Base-by-base conservation (phyloP, 306 rosid species). In the Sindora glabra region DNA sequence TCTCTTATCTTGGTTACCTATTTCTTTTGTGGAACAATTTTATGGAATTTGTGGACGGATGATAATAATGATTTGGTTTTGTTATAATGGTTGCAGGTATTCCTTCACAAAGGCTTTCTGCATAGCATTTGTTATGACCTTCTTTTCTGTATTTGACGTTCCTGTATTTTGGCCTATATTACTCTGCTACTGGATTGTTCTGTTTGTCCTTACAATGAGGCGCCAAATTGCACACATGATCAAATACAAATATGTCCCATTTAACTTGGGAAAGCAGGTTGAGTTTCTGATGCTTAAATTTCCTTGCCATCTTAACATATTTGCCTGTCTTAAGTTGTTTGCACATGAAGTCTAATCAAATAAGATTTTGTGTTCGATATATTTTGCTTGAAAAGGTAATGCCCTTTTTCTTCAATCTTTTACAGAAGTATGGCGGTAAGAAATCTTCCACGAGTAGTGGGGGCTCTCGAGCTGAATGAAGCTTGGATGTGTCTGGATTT, bases 351-450 rank as follows among this genome's bases (percentile, higher is more conserved):
- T n/a, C n/a, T n/a, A n/a, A n/a, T n/a, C n/a, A n/a, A n/a, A n/a
- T n/a, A n/a, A n/a, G n/a, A n/a, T 44, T 6, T 2, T 44, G 44
- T 27, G 13, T 27, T 26, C 24, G 33, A 12, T 6, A 9, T 21
- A 14, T 7, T 19, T 42, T 56, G 17, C 14, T 23, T 7, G 47
- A 37, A 17, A 26, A 13, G 12, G 60, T 29, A 46, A 38, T 5
- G 9, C 2, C 16, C 5, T 3, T 29, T 53, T 11, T 3, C 11
- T 64, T 60, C 74, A 0, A 65, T 36, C 16, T 48, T 49, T 51
- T 21, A 27, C 87, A 81, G 87, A 77, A 59, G 60, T 74, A 81
- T 18, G 51, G 74, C 2, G 76, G 83, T 32, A 81, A 74, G 67
- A 81, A 59, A 62, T 15, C 81, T 55, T 77, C 65, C 67, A 69